phyloP scores from a whole-genome alignment of 495 filamentous ascomycete species.

The Daldinia concentrica region DNA sequence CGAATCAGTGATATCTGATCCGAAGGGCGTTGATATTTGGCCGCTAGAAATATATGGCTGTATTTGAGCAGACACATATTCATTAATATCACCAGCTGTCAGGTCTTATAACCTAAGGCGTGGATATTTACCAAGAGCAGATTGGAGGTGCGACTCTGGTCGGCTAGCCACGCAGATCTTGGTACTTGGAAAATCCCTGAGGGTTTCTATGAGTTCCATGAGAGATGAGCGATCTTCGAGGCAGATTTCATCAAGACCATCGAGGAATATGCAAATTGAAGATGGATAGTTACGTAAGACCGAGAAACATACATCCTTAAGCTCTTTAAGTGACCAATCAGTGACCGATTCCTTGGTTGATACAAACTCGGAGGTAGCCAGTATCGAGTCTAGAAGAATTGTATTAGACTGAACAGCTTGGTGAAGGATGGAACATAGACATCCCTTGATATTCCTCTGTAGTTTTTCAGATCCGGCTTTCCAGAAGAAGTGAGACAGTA shows the following conservation, averaged over 20 bases:
- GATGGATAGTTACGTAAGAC: conserved; percentile 5
- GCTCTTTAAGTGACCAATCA: background rate
- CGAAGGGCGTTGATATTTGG: background rate
- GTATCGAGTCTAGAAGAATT: background rate
- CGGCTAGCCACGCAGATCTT: background rate
- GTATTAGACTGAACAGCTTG: background rate
- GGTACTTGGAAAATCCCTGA: background rate
- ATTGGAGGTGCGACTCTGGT: background rate
- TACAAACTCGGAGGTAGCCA: background rate
- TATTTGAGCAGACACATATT: background rate
- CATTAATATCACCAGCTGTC: background rate
- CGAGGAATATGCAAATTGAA: conserved; percentile 18
- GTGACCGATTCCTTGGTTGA: background rate
- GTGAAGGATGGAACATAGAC: background rate
- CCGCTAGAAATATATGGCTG: background rate
- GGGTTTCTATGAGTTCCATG: background rate
- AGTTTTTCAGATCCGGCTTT: conserved; percentile 7
- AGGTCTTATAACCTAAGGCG: background rate
- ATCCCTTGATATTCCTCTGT: conserved; percentile 15
- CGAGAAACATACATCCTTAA: background rate
- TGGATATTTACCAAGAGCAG: background rate
- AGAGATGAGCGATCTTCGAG: background rate
- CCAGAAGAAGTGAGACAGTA: conserved; percentile 26
- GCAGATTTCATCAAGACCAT: conserved; percentile 22
- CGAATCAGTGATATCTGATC: background rate